Evolutionary conservation across 179 eudicot genomes (phyloP), one percentile per base, ranked within the genome.

Genomic region (Pouteria campechiana): DNA sequence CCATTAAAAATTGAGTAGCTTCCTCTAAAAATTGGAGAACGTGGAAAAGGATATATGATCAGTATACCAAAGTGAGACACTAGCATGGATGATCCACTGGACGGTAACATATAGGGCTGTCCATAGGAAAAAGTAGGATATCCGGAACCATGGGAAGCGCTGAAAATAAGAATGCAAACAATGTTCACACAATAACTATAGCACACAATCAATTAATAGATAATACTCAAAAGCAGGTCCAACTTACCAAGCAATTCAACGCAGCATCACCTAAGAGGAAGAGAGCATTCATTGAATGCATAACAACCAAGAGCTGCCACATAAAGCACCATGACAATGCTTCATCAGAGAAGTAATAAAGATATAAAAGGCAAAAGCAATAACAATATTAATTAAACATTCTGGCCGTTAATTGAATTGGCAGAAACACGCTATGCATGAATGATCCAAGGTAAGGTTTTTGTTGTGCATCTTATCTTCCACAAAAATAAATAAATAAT

Each of bases 71-170:
- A 67, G 31, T 39, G 72, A 66, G 46, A 70, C 62, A 54, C 63
- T 84, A 52, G 67, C 76, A 70, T 89, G 97, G 46, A 76, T 32
- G 56, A 81, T 78, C 97, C 97, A 89, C 45, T 89, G 89, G 75
- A 60, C 63, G 38, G 75, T 55, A 57, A 89, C 83, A 54, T 63
- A 89, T 23, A 37, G 38, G 30, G 65, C 65, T 10, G 93, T 85
- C 86, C 83, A 78, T 27, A 73, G 19, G 35, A 72, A 54, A 36
- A 89, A 85, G 60, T 89, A 85, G 10, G 70, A 64, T 33, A 81
- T 40, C 20, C 95, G 79, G 63, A 85, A 89, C 63, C 78, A 57
- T 37, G 97, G 95, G 50, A 85, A 81, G 38, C 73, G 57, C 97
- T 89, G 86, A 14, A 50, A 50, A 25, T n/a, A 45, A 38, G 12